These are phyloP conservation scores for Pseudogymnoascus sp. DNA, from an alignment of 2,329 filamentous ascomycete genomes.

Conservation along the genomic window DNA sequence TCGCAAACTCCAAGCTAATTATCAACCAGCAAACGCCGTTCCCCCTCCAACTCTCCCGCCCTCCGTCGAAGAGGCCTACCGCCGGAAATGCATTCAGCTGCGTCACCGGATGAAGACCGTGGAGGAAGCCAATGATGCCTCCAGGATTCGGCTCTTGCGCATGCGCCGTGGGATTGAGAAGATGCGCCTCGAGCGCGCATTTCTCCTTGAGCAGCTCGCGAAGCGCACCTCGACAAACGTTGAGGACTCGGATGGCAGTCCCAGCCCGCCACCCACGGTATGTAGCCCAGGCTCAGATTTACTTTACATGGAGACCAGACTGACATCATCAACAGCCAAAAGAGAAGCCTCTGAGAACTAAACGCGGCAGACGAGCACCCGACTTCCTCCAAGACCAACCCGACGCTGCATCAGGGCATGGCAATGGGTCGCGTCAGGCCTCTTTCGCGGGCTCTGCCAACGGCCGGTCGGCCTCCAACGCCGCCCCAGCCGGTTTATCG, in stretches of 20 bases:
- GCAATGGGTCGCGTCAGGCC: constrained; percentile 39
- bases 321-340: constrained; percentile 44
- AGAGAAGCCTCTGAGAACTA: constrained; percentile 69
- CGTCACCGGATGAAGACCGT: constrained; percentile 88
- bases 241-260: constrained; percentile 72
- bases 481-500: constrained; percentile 27
- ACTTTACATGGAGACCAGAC: neutral
- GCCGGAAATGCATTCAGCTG: constrained; percentile 90
- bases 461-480: constrained; percentile 46
- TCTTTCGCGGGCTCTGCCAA: constrained; percentile 34
- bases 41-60: constrained; percentile 63
- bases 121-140: constrained; percentile 82
- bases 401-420: constrained; percentile 35
- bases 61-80: constrained; percentile 91
- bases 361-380: constrained; percentile 62
- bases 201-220: constrained; percentile 64
- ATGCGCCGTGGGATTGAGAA: constrained; percentile 85
- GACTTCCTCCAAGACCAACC: constrained; percentile 34
- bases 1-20: neutral
- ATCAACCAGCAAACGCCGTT: constrained; percentile 30
- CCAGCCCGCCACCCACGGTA: constrained; percentile 73
- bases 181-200: constrained; percentile 77
- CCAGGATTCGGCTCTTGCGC: constrained; percentile 69
- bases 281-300: constrained; percentile 24
- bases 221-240: constrained; percentile 68